Evolutionary conservation across 495 filamentous ascomycete genomes (phyloP), one percentile per base, ranked within the genome.

Genomic region (Penicillium silybi): DNA sequence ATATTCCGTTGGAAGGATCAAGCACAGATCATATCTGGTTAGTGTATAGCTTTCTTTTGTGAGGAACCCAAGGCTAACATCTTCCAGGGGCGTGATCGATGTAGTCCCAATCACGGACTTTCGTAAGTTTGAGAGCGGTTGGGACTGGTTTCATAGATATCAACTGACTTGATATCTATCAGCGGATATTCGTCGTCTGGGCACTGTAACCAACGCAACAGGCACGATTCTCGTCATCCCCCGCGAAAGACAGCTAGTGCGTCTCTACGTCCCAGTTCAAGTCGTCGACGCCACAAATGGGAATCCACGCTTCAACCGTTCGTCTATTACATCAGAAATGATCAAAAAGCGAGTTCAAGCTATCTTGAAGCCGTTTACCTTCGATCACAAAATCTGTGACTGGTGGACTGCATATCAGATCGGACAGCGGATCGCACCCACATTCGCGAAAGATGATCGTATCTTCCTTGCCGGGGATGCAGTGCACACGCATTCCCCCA

Each of bases 381-480:
- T 89, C 13, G 74, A 79, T 8, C 86, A 82, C 61, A 63, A 78
- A 22, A 77, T 80, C 50, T 80, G 79, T 50, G 80, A 69, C 45
- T 52, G 59, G 85, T 82, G 85, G 85, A 79, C 80, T 0, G 80
- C 75, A 22, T 77, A 77, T 43, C 67, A 80, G 18, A 83, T 91
- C 54, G 86, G 86, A 25, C 89, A 90, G 64, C 84, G 88, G 1
- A 84, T 92, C 27, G 77, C 83, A 9, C 79, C 78, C 6, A 76
- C 80, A 25, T 89, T 89, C 64, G 83, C 80, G 3, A 75, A 85
- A 27, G 80, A 84, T 45, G 73, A 81, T 59, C 71, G 87, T 9
- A 80, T 92, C 6, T 92, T 91, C 64, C 76, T 95, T 17, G 82
- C 86, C 4, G 89, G 89, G 15, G 89, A 92, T 65, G 88, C 89